Evolutionary conservation across 2,329 filamentous ascomycete genomes (phyloP), one percentile per base, ranked within the genome.

Genomic region (Colletotrichum sp.): DNA sequence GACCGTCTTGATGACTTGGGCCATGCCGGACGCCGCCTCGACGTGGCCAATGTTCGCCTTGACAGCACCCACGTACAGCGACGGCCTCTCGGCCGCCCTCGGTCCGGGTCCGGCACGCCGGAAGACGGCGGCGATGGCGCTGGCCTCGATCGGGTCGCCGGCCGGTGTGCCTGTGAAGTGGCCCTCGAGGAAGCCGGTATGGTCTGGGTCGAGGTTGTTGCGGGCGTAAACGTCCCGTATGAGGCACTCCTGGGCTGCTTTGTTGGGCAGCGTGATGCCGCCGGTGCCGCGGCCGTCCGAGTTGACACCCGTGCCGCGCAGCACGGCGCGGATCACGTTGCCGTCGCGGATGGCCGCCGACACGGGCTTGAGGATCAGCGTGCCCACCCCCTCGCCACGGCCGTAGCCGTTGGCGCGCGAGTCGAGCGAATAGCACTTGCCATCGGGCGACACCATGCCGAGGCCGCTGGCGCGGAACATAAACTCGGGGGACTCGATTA

Each of bases 61-160:
- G 63, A 44, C 63, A 28, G 80, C 0, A 39, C 67, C 26, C 84
- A 84, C 16, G 86, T 32, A 49, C 28, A 44, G 21, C 21, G 21
- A 30, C 34, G 26, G 34, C 21, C 36, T 26, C 59, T 76, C 8
- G 69, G 18, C 32, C 62, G 62, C 80, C 24, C 82, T 78, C 59
- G 44, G 83, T 8, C 84, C 36, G 28, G 36, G 83, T 6, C 83
- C 36, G 28, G 36, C 83, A 18, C 80, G 72, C 9, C 84, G 82
- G 39, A 90, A 86, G 1, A 88, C 85, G 9, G 84, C 83, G 30
- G 85, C 81, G 52, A 91, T 86, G 7, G 88, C 89, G 16, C 81
- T 82, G 1, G 88, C 87, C 75, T 92, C 90, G 26, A 88, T 86
- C 0, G 90, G 89, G 75, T 92, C 90, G 4, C 90, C 91, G 4